Evolutionary conservation across 805 yeast species (phyloP).

Genomic region (Zygotorulaspora florentina): DNA sequence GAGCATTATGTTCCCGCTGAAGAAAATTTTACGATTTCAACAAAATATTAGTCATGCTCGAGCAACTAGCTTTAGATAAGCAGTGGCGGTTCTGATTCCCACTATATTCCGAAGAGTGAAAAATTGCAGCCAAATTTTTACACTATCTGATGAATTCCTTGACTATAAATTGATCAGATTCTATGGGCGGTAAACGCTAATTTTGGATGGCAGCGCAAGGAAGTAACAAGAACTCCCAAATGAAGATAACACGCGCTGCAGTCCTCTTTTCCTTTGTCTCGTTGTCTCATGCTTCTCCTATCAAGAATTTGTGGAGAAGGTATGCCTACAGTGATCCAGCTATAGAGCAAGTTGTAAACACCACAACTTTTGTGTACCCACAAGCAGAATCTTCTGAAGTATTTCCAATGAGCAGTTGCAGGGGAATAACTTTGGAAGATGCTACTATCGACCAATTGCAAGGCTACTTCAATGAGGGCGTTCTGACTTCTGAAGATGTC

Average conservation of each 20-base stretch:
- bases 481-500: conserved; percentile 22
- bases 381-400: conserved; percentile 10
- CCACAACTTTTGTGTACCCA: conserved; percentile 12
- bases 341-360: conserved; percentile 8
- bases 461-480: conserved; percentile 22
- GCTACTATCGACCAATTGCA: conserved; percentile 33
- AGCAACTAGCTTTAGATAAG: too few species aligned
- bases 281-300: conserved; percentile 1
- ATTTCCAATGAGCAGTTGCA: conserved; percentile 25
- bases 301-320: not conserved
- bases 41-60: too few species aligned
- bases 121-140: too few species aligned
- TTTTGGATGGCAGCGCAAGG: too few species aligned
- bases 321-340: not conserved
- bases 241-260: not conserved
- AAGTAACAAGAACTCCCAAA: not conserved
- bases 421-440: conserved; percentile 28
- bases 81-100: too few species aligned
- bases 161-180: too few species aligned
- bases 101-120: too few species aligned
- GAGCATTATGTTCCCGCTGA: too few species aligned
- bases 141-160: too few species aligned
- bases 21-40: too few species aligned
- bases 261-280: not conserved
- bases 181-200: too few species aligned